Evolutionary conservation across 2,329 filamentous ascomycete genomes (phyloP).

Genomic region (Fusarium pseudograminearum): DNA sequence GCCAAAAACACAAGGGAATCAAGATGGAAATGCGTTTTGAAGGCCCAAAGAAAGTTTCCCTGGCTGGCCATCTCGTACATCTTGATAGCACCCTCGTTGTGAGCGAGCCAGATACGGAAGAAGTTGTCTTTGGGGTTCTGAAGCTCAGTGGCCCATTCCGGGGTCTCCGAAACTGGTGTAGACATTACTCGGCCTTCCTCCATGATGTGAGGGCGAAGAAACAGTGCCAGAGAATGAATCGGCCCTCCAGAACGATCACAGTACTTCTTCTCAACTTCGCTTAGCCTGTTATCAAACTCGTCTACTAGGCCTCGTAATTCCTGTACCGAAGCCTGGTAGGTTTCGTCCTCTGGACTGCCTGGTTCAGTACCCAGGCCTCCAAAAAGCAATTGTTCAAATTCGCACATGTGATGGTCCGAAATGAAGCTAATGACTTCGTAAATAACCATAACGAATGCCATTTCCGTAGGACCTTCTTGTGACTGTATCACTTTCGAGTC

Average conservation of each 20-base stretch:
- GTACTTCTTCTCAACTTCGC: not conserved
- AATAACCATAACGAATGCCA: not conserved
- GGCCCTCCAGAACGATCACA: conserved; percentile 10
- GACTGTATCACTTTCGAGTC: not conserved
- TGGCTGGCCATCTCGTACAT: not conserved
- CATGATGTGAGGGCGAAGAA: not conserved
- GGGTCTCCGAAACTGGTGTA: not conserved
- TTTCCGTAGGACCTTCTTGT: conserved; percentile 9
- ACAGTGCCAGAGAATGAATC: not conserved
- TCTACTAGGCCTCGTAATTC: not conserved
- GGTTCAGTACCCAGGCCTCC: conserved; percentile 3
- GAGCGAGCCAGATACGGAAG: conserved; percentile 11
- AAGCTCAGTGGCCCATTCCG: conserved; percentile 18
- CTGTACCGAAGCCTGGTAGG: not conserved
- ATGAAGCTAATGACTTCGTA: conserved; percentile 8
- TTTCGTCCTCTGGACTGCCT: not conserved
- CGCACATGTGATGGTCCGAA: not conserved
- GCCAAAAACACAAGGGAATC: conserved; percentile 16
- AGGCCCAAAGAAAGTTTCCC: not conserved
- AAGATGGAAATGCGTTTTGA: not conserved
- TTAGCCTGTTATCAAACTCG: not conserved
- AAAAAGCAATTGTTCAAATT: conserved; percentile 13
- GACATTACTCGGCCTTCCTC: conserved; percentile 1
- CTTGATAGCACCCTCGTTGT: not conserved
- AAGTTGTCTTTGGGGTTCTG: conserved; percentile 10